Evolutionary conservation across 2,329 filamentous ascomycete species (phyloP).

Genomic region (Thermoascus crustaceus): DNA sequence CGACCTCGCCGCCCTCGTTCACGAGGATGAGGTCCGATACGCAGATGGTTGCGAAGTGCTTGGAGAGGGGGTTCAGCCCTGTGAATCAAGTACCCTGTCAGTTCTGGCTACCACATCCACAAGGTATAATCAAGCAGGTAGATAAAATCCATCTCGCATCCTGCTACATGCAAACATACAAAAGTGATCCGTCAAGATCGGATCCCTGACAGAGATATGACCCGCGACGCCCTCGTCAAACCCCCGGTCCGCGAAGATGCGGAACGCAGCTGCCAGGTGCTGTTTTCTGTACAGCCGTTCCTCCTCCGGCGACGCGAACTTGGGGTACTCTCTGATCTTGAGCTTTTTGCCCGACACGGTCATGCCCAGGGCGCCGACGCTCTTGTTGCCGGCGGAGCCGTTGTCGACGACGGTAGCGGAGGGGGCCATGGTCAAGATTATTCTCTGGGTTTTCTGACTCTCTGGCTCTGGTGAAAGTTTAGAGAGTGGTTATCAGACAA

Average conservation of each 20-base stretch:
- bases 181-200: constrained; percentile 29
- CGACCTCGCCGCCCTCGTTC: constrained; percentile 34
- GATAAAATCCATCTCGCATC: no score
- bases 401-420: constrained; percentile 25
- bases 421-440: constrained; percentile 27
- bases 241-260: constrained; percentile 33
- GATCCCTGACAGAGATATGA: constrained; percentile 38
- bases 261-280: constrained; percentile 40
- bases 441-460: no score
- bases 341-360: constrained; percentile 39
- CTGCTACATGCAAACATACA: no score
- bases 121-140: neutral
- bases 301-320: constrained; percentile 32
- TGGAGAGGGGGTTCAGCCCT: constrained; percentile 38
- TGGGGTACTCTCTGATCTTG: constrained; percentile 40
- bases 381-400: constrained; percentile 34
- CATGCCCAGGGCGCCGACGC: constrained; percentile 39
- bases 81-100: no score
- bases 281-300: constrained; percentile 38
- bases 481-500: neutral
- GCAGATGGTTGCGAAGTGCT: constrained; percentile 37
- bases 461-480: neutral
- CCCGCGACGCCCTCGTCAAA: constrained; percentile 36
- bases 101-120: neutral
- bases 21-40: constrained; percentile 38